Evolutionary conservation across 345 rosid genomes (phyloP).

Genomic region (Acer campestre): DNA sequence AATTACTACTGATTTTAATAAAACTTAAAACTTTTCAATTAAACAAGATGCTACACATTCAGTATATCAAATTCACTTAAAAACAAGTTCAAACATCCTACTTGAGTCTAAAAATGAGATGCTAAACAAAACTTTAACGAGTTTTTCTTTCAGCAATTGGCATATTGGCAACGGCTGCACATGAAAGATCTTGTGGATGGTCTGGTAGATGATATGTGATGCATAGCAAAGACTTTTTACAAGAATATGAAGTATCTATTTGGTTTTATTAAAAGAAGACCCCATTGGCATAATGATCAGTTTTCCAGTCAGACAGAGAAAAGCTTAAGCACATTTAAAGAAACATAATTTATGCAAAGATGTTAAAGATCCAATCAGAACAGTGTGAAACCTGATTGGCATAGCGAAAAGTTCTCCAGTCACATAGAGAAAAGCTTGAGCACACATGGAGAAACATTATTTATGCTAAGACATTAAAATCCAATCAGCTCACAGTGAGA

Average conservation of each 20-base stretch:
- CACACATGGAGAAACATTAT: background rate
- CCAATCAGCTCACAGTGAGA: background rate
- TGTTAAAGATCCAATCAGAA: background rate
- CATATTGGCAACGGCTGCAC: background rate
- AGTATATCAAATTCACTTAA: background rate
- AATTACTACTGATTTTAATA: background rate
- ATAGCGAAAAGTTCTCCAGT: slow-evolving; percentile 1
- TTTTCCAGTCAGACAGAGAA: background rate
- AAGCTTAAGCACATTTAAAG: background rate
- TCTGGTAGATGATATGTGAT: background rate
- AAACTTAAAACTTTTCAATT: background rate
- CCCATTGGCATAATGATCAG: background rate
- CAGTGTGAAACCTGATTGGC: background rate
- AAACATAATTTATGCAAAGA: background rate
- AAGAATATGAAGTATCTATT: background rate
- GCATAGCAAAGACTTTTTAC: background rate
- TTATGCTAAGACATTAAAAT: slow-evolving; percentile 1
- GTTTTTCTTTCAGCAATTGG: background rate
- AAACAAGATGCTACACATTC: background rate
- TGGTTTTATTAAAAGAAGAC: background rate
- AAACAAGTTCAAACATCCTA: background rate
- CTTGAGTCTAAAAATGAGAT: background rate
- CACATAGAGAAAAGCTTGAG: background rate
- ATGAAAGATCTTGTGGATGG: background rate
- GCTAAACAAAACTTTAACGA: background rate